Conservation (phyloP, 192 early-diverging fungal genomes). For the Phycomyces nitens region DNA sequence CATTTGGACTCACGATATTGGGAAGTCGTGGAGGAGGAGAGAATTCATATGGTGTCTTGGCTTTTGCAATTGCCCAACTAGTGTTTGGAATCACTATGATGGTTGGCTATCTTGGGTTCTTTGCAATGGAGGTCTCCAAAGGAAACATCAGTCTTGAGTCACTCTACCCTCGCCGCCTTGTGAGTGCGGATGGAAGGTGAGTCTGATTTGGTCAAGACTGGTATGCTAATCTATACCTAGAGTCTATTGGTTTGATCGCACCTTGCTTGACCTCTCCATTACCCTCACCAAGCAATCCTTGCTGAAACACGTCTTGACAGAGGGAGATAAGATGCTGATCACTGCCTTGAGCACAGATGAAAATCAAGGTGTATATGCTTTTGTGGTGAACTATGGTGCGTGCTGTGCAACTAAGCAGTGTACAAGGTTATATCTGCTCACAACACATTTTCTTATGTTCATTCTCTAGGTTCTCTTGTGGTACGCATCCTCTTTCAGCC, state of each 20-base stretch:
- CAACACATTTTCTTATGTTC: not conserved
- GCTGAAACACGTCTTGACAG: slow-evolving; percentile 91
- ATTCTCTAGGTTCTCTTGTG: slow-evolving; percentile 71
- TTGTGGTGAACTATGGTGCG: slow-evolving; percentile 82
- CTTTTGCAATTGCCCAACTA: slow-evolving; percentile 81
- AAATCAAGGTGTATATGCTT: slow-evolving; percentile 79
- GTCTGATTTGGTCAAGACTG: not conserved
- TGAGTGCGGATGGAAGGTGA: slow-evolving; percentile 34
- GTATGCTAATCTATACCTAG: not conserved
- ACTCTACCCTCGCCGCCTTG: slow-evolving; percentile 35
- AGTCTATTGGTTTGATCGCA: slow-evolving; percentile 57
- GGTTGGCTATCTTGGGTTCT: slow-evolving; percentile 52
- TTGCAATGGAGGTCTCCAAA: slow-evolving; percentile 20
- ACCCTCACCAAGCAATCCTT: slow-evolving; percentile 83
- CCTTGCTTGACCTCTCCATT: slow-evolving; percentile 61
- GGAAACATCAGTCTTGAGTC: slow-evolving; percentile 27
- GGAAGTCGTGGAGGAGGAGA: slow-evolving; percentile 34
- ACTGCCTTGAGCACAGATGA: slow-evolving; percentile 47
- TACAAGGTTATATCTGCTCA: not conserved
- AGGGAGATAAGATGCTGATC: slow-evolving; percentile 96
- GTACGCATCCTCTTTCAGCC: slow-evolving; percentile 91
- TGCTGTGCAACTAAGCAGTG: not conserved
- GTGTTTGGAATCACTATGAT: slow-evolving; percentile 62
- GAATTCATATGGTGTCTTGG: slow-evolving; percentile 59
- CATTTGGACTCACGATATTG: slow-evolving; percentile 59